Evolutionary conservation across 169 alveolate genomes (phyloP).

Genomic region (Plasmodium coatneyi): DNA sequence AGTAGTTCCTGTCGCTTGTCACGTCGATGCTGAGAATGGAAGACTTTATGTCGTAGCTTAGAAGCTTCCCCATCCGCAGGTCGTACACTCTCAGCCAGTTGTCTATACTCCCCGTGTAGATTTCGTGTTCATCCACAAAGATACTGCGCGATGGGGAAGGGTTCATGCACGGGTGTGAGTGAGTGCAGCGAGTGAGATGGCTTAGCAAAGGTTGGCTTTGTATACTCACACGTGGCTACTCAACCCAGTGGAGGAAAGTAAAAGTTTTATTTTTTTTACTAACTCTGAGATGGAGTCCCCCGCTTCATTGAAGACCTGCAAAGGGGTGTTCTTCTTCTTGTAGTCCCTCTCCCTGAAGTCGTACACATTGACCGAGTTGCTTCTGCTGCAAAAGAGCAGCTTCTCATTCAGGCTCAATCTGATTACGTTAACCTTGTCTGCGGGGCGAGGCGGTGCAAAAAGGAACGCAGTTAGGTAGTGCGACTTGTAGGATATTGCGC

Average conservation of each 20-base stretch:
- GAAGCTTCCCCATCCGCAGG: conserved; percentile 60
- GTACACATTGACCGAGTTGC: conserved; percentile 29
- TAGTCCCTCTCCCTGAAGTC: conserved; percentile 67
- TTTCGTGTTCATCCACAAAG: conserved; percentile 45
- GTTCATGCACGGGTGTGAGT: neutral
- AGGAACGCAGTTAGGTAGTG: neutral
- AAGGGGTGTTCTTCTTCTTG: conserved; percentile 58
- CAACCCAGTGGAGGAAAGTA: neutral
- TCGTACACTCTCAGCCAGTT: conserved; percentile 47
- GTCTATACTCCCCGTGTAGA: conserved; percentile 64
- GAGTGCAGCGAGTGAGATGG: too few species aligned
- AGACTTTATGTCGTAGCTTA: conserved; percentile 52
- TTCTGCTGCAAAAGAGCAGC: conserved; percentile 47
- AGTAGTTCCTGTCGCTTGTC: conserved; percentile 48
- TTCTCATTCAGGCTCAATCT: conserved; percentile 36
- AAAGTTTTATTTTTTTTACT: neutral
- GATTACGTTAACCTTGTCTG: conserved; percentile 45
- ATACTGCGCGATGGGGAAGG: neutral
- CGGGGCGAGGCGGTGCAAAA: neutral
- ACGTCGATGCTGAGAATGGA: conserved; percentile 59
- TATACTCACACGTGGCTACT: neutral
- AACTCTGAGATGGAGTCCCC: conserved; percentile 53
- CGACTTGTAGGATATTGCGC: neutral
- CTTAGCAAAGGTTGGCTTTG: neutral
- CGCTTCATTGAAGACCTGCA: conserved; percentile 41